Evolutionary conservation across 1,139 yeast genomes (phyloP).

Genomic region (Kodamaea derodonti): DNA sequence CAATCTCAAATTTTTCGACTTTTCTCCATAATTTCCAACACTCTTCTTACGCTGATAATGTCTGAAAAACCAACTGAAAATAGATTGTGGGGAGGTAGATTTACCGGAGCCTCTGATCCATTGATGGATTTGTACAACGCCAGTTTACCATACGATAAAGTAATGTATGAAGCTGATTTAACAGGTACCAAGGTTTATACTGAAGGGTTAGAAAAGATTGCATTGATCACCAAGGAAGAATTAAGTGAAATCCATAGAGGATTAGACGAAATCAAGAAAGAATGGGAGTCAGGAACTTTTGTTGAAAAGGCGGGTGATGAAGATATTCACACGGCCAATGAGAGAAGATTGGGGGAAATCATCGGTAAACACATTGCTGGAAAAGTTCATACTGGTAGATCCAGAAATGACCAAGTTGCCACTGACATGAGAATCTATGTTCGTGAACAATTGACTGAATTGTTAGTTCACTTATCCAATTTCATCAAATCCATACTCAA

Average conservation of each 20-base stretch:
- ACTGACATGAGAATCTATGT: conserved; percentile 96
- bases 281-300: conserved; percentile 76
- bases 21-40: too few species aligned
- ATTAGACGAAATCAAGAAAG: conserved; percentile 61
- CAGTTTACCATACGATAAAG: conserved; percentile 90
- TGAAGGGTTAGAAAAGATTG: conserved; percentile 74
- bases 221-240: conserved; percentile 69
- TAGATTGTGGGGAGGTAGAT: conserved; percentile 98
- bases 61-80: conserved; percentile 45
- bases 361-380: conserved; percentile 94
- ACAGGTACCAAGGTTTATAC: conserved; percentile 95
- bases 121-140: conserved; percentile 96
- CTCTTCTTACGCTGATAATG: conserved; percentile 8
- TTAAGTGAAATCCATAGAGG: conserved; percentile 79
- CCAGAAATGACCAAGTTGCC: conserved; percentile 97
- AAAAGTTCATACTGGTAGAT: conserved; percentile 96
- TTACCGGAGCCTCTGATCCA: conserved; percentile 96
- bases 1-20: not conserved
- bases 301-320: conserved; percentile 91
- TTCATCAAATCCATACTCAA: conserved; percentile 64
- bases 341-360: conserved; percentile 92
- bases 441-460: conserved; percentile 64
- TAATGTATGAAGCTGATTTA: conserved; percentile 90
- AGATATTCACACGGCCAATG: conserved; percentile 98
- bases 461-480: conserved; percentile 54